phyloP scores from a whole-genome alignment of 495 filamentous ascomycete genomes.

The Aspergillus carlsbadensis region DNA sequence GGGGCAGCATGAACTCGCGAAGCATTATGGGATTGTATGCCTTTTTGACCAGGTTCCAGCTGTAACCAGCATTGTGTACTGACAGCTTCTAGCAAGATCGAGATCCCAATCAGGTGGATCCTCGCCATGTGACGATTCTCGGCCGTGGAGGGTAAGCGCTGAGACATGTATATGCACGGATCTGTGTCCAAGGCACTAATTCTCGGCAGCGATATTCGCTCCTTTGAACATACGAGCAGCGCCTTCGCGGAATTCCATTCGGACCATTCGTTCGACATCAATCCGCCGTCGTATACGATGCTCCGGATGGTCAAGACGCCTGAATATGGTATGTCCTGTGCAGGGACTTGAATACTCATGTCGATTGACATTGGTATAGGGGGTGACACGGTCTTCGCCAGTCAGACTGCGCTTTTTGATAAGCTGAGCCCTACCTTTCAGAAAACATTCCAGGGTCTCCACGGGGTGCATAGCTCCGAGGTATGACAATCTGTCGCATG shows the following conservation, averaged over 20 bases:
- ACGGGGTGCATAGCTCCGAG: slow-evolving; percentile 4
- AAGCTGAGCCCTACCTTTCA: slow-evolving; percentile 3
- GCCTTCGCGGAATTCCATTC: slow-evolving; percentile 22
- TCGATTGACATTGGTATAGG: neutral
- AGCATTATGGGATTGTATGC: slow-evolving; percentile 21
- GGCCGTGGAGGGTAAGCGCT: slow-evolving; percentile 4
- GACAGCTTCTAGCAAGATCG: slow-evolving; percentile 1
- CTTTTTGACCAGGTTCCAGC: neutral
- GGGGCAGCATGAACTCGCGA: slow-evolving; percentile 24
- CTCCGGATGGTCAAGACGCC: slow-evolving; percentile 21
- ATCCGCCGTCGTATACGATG: slow-evolving; percentile 31
- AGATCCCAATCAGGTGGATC: slow-evolving; percentile 6
- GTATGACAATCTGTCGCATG: neutral
- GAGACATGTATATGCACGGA: neutral
- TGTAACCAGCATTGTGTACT: neutral
- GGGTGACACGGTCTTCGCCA: slow-evolving; percentile 4
- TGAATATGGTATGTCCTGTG: neutral
- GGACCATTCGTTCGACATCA: slow-evolving; percentile 30
- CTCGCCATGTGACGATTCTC: slow-evolving; percentile 6
- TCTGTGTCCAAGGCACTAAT: neutral
- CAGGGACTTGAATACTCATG: neutral
- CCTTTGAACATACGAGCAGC: slow-evolving; percentile 6
- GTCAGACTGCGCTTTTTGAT: slow-evolving; percentile 4
- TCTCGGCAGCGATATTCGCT: slow-evolving; percentile 8
- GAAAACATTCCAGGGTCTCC: neutral